Conservation (phyloP, 1,139 yeast genomes). For the Suhomyces chickasaworum region DNA sequence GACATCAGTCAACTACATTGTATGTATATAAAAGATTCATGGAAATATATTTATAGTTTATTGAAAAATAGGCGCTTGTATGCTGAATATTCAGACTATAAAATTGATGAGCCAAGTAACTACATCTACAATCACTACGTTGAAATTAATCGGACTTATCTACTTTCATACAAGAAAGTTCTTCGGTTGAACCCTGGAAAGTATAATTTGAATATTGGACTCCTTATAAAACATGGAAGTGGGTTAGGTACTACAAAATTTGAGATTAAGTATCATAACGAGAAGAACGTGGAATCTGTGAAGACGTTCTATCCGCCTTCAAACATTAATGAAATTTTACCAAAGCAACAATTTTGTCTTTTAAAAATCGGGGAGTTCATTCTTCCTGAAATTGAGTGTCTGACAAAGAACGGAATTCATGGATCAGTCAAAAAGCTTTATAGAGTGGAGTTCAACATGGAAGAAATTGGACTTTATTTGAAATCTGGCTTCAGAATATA, state of each 20-base stretch:
- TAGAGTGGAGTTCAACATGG: slow-evolving; percentile 52
- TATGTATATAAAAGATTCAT: slow-evolving; percentile 49
- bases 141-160: slow-evolving; percentile 50
- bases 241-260: slow-evolving; percentile 65
- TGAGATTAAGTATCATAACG: slow-evolving; percentile 39
- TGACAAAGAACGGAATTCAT: background rate
- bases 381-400: slow-evolving; percentile 19
- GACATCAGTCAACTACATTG: slow-evolving; percentile 17
- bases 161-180: slow-evolving; percentile 49
- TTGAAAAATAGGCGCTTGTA: slow-evolving; percentile 53
- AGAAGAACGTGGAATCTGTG: slow-evolving; percentile 22
- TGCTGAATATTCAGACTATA: slow-evolving; percentile 54
- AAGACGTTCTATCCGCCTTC: slow-evolving; percentile 58
- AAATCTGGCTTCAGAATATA: slow-evolving; percentile 61
- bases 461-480: slow-evolving; percentile 58
- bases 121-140: slow-evolving; percentile 48
- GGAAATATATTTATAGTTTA: slow-evolving; percentile 56
- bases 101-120: slow-evolving; percentile 52
- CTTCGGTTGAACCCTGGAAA: slow-evolving; percentile 54
- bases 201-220: slow-evolving; percentile 54
- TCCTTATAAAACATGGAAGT: slow-evolving; percentile 53
- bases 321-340: slow-evolving; percentile 58
- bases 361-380: slow-evolving; percentile 55
- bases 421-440: slow-evolving; percentile 27
- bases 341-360: slow-evolving; percentile 53